These are phyloP conservation scores for Voacanga thouarsii DNA, from an alignment of 257 asterid species.

Conservation along the genomic window DNA sequence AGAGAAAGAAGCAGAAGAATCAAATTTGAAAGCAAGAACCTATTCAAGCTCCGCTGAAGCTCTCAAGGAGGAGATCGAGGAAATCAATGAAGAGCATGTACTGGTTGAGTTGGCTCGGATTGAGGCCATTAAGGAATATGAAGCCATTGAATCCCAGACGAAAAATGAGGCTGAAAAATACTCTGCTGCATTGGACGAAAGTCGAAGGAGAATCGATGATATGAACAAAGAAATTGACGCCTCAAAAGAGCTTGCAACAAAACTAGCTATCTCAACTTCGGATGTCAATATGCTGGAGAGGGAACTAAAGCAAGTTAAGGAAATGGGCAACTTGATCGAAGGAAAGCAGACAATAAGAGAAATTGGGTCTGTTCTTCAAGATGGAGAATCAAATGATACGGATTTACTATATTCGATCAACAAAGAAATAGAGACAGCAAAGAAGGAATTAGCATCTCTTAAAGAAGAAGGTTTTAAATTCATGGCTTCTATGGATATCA, in stretches of 20 bases:
- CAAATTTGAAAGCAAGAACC: slow-evolving; percentile 31
- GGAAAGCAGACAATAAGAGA: slow-evolving; percentile 1
- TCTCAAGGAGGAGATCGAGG: slow-evolving; percentile 57
- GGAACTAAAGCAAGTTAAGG: slow-evolving; percentile 50
- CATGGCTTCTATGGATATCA: slow-evolving; percentile 75
- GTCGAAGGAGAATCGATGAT: slow-evolving; percentile 33
- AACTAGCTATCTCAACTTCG: slow-evolving; percentile 42
- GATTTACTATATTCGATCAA: slow-evolving; percentile 31
- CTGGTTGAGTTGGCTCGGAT: slow-evolving; percentile 86
- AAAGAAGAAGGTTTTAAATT: slow-evolving; percentile 59
- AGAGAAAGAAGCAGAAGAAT: slow-evolving; percentile 40
- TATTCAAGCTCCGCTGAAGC: slow-evolving; percentile 31
- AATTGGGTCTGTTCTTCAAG: slow-evolving; percentile 13
- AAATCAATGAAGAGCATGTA: slow-evolving; percentile 69
- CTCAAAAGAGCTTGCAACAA: slow-evolving; percentile 41
- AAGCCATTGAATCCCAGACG: slow-evolving; percentile 51
- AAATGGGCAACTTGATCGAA: slow-evolving; percentile 32
- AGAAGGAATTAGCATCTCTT: slow-evolving; percentile 43
- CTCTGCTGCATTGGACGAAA: slow-evolving; percentile 41
- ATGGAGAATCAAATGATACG: slow-evolving; percentile 21
- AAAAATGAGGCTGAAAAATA: slow-evolving; percentile 36
- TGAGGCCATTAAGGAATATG: slow-evolving; percentile 67
- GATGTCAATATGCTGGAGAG: slow-evolving; percentile 50
- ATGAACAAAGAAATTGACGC: slow-evolving; percentile 35
- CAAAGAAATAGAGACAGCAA: slow-evolving; percentile 51